Conservation (phyloP, 2,329 filamentous ascomycete genomes). For the Neopestalotiopsis sp. region DNA sequence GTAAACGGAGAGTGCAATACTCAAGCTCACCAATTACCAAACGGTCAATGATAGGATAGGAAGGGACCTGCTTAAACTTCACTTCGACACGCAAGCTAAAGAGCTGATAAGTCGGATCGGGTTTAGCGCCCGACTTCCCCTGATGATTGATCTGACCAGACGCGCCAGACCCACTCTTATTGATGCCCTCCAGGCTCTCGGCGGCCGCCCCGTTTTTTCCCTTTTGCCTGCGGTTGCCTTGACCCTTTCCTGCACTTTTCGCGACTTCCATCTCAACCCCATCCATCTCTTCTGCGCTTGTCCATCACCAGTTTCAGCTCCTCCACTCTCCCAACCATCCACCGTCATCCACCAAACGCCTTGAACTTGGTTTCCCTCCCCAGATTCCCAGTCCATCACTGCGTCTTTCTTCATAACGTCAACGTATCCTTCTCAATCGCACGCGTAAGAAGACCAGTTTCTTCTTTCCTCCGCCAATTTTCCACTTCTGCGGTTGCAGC, state of each 20-base stretch:
- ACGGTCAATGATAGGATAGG: neutral
- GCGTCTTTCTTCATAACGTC: neutral
- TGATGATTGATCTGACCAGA: neutral
- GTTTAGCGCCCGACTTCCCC: neutral
- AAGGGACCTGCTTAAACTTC: neutral
- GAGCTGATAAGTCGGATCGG: neutral
- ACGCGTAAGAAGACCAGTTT: constrained; percentile 23
- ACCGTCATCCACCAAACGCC: neutral
- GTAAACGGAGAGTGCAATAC: no score
- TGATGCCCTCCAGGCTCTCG: neutral
- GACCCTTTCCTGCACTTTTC: constrained; percentile 12
- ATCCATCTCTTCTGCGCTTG: constrained; percentile 14
- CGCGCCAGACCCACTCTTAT: neutral
- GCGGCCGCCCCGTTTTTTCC: constrained; percentile 6
- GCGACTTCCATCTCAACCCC: constrained; percentile 7
- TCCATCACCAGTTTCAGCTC: constrained; percentile 9
- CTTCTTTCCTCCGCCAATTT: constrained; percentile 24
- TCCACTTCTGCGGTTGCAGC: constrained; percentile 32
- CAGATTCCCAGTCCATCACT: neutral
- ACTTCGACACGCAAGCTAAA: neutral
- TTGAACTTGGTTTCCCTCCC: neutral
- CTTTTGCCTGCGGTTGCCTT: constrained; percentile 19
- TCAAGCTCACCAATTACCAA: neutral
- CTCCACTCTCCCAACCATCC: neutral
- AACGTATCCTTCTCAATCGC: constrained; percentile 19